Percentiles rank a stretch among this genome's conserved stretches.
Evolutionary conservation across 78 protist species (phyloP).

Genomic region (Dictyostelium intermedium): DNA sequence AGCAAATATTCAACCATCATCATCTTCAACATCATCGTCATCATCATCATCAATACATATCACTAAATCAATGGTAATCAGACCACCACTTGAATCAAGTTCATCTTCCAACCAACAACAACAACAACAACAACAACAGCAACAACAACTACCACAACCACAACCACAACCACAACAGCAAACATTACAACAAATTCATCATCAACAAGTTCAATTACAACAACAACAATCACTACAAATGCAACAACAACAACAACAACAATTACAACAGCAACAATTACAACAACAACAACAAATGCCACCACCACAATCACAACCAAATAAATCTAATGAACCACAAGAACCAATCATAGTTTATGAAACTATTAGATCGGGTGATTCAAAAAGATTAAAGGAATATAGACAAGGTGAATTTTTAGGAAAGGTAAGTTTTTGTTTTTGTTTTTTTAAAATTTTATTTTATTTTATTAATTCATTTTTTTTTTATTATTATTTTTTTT

Average conservation of each 20-base stretch:
- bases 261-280: neutral
- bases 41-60: slow-evolving; percentile 1
- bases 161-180: neutral
- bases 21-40: neutral
- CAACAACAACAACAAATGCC: neutral
- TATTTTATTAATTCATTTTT: neutral
- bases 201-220: neutral
- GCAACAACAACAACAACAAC: neutral
- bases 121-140: neutral
- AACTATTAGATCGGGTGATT: neutral
- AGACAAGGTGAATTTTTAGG: slow-evolving; percentile 75
- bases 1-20: slow-evolving; percentile 9
- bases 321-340: neutral
- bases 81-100: neutral
- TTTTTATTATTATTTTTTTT: neutral
- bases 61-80: slow-evolving; percentile 62
- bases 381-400: slow-evolving; percentile 4
- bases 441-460: neutral
- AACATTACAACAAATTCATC: neutral
- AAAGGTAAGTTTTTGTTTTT: no score
- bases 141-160: neutral
- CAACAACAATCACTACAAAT: neutral
- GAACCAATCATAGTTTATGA: slow-evolving; percentile 41
- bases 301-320: slow-evolving; percentile 41
- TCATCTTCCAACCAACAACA: neutral